Evolutionary conservation across 2,329 filamentous ascomycete genomes (phyloP).

Genomic region (Ceratocystis alfenasii): DNA sequence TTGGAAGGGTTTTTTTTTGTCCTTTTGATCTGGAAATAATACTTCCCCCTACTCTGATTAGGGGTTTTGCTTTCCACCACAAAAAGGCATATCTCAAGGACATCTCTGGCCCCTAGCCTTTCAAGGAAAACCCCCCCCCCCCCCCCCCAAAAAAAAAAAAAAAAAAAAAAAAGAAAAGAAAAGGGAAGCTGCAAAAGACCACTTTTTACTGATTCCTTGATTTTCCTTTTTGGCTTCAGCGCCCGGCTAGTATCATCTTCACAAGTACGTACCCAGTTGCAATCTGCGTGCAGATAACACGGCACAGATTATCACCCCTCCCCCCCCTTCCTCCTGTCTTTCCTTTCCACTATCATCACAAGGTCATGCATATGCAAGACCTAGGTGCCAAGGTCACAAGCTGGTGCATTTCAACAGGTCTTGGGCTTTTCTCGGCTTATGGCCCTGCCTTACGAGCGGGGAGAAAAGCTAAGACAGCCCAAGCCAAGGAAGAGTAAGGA

Average conservation of each 20-base stretch:
- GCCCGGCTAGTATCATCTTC: no score
- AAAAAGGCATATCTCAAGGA: slow-evolving; percentile 15
- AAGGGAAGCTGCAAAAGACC: background rate
- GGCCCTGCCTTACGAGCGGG: background rate
- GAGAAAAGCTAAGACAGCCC: no score
- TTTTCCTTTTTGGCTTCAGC: no score
- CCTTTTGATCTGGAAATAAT: background rate
- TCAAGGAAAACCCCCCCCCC: background rate
- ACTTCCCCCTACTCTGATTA: background rate
- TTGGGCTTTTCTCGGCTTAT: background rate
- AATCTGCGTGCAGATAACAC: no score
- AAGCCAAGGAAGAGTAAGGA: no score
- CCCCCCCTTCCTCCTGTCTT: background rate
- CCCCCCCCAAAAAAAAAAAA: background rate
- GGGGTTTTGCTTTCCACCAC: slow-evolving; percentile 9
- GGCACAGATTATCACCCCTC: background rate
- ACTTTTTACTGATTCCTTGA: background rate
- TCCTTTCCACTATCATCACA: background rate
- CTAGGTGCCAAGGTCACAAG: background rate
- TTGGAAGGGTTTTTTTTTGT: background rate
- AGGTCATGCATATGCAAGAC: slow-evolving; percentile 2
- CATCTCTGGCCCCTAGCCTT: slow-evolving; percentile 3
- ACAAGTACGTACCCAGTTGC: no score
- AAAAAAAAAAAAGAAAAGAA: no score
- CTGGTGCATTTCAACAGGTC: background rate